A percentile compares a stretch with the other conserved stretches of the same genome.
Evolutionary conservation across 768 basidiomycete species (phyloP).

Genomic region (Lactarius hatsudake): DNA sequence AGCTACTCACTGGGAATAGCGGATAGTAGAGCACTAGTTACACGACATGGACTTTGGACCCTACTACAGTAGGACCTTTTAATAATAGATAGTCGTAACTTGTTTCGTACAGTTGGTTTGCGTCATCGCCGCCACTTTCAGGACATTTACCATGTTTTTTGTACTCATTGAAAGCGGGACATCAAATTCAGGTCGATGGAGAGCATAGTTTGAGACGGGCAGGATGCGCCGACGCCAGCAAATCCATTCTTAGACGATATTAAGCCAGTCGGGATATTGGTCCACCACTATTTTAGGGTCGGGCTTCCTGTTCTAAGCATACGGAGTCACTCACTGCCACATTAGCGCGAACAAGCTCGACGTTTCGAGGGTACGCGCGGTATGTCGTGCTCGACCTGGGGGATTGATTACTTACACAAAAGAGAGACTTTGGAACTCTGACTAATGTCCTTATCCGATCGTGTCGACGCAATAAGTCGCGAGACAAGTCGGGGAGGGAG

Average conservation of each 20-base stretch:
- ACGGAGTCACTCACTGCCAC: too few relatives aligned
- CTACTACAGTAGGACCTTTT: neutral
- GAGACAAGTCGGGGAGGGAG: too few relatives aligned
- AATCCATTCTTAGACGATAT: neutral
- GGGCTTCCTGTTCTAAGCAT: neutral
- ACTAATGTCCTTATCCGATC: too few relatives aligned
- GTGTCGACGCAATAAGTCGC: too few relatives aligned
- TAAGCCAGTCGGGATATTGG: neutral
- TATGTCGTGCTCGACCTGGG: too few relatives aligned
- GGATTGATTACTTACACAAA: too few relatives aligned
- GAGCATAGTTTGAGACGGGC: neutral
- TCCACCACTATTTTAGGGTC: too few relatives aligned
- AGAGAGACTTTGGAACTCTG: too few relatives aligned
- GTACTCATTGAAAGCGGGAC: neutral
- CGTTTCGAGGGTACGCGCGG: too few relatives aligned
- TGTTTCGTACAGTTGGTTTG: neutral
- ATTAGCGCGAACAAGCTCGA: too few relatives aligned
- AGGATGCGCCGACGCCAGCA: neutral
- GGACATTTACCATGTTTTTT: neutral
- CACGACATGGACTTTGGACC: neutral
- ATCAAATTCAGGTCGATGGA: too few relatives aligned
- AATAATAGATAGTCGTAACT: neutral
- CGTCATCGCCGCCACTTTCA: neutral
- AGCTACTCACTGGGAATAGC: neutral
- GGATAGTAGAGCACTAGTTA: neutral